Conservation (phyloP, 192 early-diverging fungal genomes). For the Coemansia sp. region DNA sequence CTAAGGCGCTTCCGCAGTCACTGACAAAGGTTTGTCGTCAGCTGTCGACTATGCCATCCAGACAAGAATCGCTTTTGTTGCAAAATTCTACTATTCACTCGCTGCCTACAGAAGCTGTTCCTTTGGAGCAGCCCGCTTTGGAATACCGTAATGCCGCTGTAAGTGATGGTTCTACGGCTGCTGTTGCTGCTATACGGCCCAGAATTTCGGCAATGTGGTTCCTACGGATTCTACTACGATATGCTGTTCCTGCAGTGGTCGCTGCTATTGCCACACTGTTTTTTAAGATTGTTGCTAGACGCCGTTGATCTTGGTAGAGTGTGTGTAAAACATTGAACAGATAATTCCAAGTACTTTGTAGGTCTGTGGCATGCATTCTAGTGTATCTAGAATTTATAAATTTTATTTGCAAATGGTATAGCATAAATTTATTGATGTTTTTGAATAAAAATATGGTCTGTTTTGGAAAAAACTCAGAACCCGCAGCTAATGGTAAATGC, state of each 20-base stretch:
- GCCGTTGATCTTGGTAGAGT: not conserved
- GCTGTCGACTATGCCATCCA: conserved; percentile 22
- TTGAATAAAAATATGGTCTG: no score
- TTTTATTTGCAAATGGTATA: no score
- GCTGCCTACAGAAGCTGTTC: not conserved
- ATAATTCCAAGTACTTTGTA: not conserved
- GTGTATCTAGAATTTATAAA: no score
- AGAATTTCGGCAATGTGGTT: conserved; percentile 28
- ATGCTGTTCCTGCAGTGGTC: conserved; percentile 44
- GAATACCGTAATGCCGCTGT: not conserved
- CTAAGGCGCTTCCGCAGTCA: conserved; percentile 54
- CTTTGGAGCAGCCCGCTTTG: not conserved
- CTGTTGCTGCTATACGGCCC: not conserved
- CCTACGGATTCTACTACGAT: conserved; percentile 19
- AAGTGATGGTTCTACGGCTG: not conserved
- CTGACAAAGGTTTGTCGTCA: conserved; percentile 50
- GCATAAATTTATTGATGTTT: no score
- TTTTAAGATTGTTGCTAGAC: conserved; percentile 7
- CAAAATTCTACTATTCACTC: not conserved
- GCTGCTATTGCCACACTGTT: conserved; percentile 41
- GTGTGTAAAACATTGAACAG: not conserved
- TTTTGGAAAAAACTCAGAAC: no score
- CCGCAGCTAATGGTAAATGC: no score
- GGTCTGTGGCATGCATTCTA: no score
- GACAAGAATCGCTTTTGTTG: conserved; percentile 31